Conservation (phyloP, 1,139 yeast genomes). For the Scheffersomyces lignicola region DNA sequence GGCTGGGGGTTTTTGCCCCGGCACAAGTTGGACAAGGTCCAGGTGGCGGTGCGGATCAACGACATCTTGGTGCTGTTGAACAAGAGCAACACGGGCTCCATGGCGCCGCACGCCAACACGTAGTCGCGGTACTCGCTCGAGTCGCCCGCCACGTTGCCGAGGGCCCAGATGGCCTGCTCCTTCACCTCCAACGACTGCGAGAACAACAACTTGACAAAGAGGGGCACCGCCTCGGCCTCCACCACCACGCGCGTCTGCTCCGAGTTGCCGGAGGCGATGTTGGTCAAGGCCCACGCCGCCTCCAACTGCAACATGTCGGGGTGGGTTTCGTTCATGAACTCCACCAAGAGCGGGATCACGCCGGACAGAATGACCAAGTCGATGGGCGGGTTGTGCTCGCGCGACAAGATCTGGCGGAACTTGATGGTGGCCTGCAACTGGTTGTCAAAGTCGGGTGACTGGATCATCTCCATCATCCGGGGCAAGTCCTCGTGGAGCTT, state of each 20-base stretch:
- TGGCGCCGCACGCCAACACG: slow-evolving; percentile 81
- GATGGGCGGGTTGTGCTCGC: slow-evolving; percentile 97
- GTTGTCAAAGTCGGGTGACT: slow-evolving; percentile 72
- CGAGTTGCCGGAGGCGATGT: slow-evolving; percentile 94
- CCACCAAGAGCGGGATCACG: slow-evolving; percentile 87
- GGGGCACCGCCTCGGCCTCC: slow-evolving; percentile 91
- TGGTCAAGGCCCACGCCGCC: slow-evolving; percentile 99
- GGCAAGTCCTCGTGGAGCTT: slow-evolving; percentile 80
- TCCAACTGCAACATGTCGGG: slow-evolving; percentile 91
- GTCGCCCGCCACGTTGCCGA: slow-evolving; percentile 99
- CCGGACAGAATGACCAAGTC: slow-evolving; percentile 91
- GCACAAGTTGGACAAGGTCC: slow-evolving; percentile 96
- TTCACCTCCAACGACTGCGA: slow-evolving; percentile 87
- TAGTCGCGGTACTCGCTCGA: slow-evolving; percentile 85
- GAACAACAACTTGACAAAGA: slow-evolving; percentile 77
- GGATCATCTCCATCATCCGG: slow-evolving; percentile 77
- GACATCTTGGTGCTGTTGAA: slow-evolving; percentile 83
- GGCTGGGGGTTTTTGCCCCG: slow-evolving; percentile 97
- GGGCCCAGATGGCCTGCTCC: slow-evolving; percentile 99
- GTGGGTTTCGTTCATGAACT: slow-evolving; percentile 75
- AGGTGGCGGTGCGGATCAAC: slow-evolving; percentile 91
- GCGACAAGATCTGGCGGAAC: slow-evolving; percentile 88
- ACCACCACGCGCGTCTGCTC: slow-evolving; percentile 90
- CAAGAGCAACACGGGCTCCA: slow-evolving; percentile 80
- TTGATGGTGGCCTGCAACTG: slow-evolving; percentile 89